A percentile compares a stretch with the other conserved stretches of the same genome.
phyloP scores from a whole-genome alignment of 2,329 filamentous ascomycete species.

The Fusarium tjaetaba region DNA sequence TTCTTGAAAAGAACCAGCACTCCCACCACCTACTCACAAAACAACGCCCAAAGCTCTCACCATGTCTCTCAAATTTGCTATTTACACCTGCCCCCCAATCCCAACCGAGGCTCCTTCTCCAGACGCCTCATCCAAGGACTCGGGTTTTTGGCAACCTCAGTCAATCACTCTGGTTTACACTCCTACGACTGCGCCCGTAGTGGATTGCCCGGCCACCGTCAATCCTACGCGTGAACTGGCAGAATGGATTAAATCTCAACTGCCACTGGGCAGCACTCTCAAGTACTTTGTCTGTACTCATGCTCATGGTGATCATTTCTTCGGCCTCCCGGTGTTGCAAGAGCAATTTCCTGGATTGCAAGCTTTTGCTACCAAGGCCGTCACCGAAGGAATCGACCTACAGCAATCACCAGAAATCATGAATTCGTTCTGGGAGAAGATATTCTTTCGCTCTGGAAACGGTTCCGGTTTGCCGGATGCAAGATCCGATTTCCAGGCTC shows the following conservation, averaged over 20 bases:
- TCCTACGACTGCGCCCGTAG: not conserved
- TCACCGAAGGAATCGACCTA: not conserved
- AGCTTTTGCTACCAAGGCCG: not conserved
- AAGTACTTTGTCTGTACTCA: not conserved
- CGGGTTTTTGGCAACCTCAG: not conserved
- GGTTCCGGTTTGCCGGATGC: not conserved
- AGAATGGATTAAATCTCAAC: not conserved
- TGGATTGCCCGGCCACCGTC: not conserved
- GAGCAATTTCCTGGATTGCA: not conserved
- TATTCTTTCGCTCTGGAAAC: not conserved
- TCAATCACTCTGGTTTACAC: not conserved
- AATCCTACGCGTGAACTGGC: not conserved
- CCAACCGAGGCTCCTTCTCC: not conserved
- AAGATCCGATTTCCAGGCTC: not conserved
- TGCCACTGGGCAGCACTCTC: not conserved
- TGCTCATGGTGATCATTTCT: not conserved
- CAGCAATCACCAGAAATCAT: not conserved
- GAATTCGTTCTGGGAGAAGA: not conserved
- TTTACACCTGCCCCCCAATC: not conserved
- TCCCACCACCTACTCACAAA: fast-evolving
- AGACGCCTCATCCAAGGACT: not conserved
- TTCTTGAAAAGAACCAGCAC: not conserved
- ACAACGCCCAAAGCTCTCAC: fast-evolving
- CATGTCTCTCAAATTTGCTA: not conserved
- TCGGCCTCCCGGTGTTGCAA: not conserved